Percentiles rank a stretch among this genome's conserved stretches.
These are phyloP conservation scores for Garcia nutans DNA, from an alignment of 345 rosid genomes.

Conservation along the genomic window DNA sequence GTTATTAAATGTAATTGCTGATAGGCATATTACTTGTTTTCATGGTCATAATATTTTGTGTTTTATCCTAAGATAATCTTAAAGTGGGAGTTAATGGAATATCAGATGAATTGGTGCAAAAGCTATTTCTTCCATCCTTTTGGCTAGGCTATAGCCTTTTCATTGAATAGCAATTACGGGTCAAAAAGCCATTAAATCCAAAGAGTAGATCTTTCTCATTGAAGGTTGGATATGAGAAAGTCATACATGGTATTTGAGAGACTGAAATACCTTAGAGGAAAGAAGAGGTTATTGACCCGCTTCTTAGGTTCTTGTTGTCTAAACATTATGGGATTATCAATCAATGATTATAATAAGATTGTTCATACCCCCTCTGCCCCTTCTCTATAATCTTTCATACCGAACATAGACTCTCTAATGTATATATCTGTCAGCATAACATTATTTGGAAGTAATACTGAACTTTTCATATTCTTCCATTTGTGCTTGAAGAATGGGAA, in stretches of 20 bases:
- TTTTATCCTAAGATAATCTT: background rate
- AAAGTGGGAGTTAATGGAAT: background rate
- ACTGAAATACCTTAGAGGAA: background rate
- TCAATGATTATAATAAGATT: background rate
- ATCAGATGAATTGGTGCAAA: background rate
- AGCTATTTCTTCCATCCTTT: background rate
- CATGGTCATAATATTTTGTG: background rate
- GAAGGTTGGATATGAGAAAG: background rate
- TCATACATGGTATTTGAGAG: background rate
- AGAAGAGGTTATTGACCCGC: constrained; percentile 16
- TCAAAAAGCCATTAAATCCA: background rate
- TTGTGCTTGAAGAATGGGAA: background rate
- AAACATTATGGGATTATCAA: background rate
- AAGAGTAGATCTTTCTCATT: background rate
- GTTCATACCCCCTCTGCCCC: no score
- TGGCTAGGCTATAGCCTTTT: background rate
- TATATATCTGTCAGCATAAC: no score
- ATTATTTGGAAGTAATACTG: background rate
- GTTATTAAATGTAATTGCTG: background rate
- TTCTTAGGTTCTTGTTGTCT: background rate
- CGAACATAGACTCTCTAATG: no score
- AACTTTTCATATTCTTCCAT: background rate
- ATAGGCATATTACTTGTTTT: background rate
- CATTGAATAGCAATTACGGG: background rate
- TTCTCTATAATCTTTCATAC: no score